Evolutionary conservation across 345 rosid species (phyloP), one percentile per base, ranked within the genome.

Genomic region (Murraya koenigii): DNA sequence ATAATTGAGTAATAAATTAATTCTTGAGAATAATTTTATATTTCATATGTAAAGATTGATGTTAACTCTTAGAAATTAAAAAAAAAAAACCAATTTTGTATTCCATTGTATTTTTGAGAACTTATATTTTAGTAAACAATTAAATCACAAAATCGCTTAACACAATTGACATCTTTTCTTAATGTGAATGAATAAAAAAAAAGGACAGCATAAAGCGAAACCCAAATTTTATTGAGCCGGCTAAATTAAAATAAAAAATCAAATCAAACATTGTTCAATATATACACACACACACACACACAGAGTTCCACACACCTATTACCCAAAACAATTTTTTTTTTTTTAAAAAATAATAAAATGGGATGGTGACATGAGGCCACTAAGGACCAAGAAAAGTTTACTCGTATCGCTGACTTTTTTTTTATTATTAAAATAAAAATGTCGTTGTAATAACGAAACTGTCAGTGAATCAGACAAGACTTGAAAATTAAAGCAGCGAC

Each of bases 401-500:
- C 56, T 5, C 28, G 4, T 61, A 13, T n/a, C 71, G 72, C 58
- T 69, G 72, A 69, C 58, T 69, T 6, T 6, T 1, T 4, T 39
- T 8, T 1, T 19, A 1, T 28, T 49, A 52, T 52, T 15, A 52
- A 52, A 52, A 17, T 52, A 17, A 52, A 52, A 5, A 15, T 52
- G 56, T 52, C 20, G 2, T 17, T 49, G 23, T 62, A 28, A 30
- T 70, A 70, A 69, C 60, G 60, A 54, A 71, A 19, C 17, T 32
- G 74, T 71, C 74, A 71, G 74, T 54, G 58, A 30, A 9, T 71
- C 61, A n/a, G 75, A 54, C 44, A 71, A 54, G 47, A 7, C 44
- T 2, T 22, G 6, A 28, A 54, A 28, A 44, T 44, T 11, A 44
- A 19, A 19, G 32, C 36, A 33, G 14, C 63, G 5, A 28, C 56